Evolutionary conservation across 2,329 filamentous ascomycete genomes (phyloP).

Genomic region (Cladosporium oxysporum): DNA sequence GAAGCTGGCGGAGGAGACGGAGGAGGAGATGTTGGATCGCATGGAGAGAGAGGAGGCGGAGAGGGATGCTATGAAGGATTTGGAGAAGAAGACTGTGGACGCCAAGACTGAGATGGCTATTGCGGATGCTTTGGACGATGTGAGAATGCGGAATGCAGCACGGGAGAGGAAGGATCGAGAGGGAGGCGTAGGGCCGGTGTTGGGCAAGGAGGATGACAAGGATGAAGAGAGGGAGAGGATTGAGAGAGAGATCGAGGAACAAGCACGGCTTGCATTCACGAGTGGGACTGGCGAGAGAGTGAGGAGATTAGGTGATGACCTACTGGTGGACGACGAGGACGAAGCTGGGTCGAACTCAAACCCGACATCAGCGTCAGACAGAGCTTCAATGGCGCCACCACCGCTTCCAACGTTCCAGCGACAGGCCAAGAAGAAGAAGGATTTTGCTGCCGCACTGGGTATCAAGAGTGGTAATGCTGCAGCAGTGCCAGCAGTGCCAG

Average conservation of each 20-base stretch:
- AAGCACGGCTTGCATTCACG: conserved; percentile 75
- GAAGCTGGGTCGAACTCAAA: conserved; percentile 23
- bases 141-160: conserved; percentile 85
- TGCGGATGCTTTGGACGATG: conserved; percentile 93
- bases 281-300: conserved; percentile 59
- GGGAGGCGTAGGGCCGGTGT: conserved; percentile 60
- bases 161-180: conserved; percentile 71
- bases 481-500: neutral
- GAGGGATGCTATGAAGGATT: conserved; percentile 88
- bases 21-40: conserved; percentile 82
- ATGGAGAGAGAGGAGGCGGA: conserved; percentile 79
- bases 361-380: conserved; percentile 26
- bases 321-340: conserved; percentile 14
- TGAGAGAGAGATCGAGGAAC: conserved; percentile 81
- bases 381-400: conserved; percentile 44
- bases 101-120: conserved; percentile 95
- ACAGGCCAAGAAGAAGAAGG: conserved; percentile 83
- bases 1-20: conserved; percentile 71
- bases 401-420: conserved; percentile 71
- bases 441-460: conserved; percentile 70
- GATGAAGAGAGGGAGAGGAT: conserved; percentile 63
- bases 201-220: conserved; percentile 56
- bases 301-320: conserved; percentile 54
- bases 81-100: conserved; percentile 91
- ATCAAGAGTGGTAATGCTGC: conserved; percentile 65